Base-by-base conservation (phyloP, 2,329 filamentous ascomycete species). In the Alternaria dauci region DNA sequence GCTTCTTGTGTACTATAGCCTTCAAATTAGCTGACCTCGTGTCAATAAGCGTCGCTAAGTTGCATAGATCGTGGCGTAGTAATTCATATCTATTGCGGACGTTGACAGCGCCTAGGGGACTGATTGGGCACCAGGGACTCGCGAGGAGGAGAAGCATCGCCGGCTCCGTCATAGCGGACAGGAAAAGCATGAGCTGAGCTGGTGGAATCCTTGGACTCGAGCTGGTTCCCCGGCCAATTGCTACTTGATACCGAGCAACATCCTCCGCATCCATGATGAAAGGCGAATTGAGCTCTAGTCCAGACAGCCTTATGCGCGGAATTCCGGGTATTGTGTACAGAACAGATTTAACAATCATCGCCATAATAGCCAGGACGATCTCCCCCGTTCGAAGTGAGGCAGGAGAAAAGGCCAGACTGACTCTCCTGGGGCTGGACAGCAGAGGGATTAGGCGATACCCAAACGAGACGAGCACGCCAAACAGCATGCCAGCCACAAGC, bases 61-160 rank as follows among this genome's bases (percentile, higher is more conserved):
- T 39, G 39, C 51, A 61, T 14, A 61, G 51, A 26, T 61, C 50
- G 11, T 51, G 55, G 28, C 43, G 44, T 18, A 61, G 32, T 14
- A 61, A 5, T 7, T 61, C 55, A 20, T 58, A 61, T 32, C 50
- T 41, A 20, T 61, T 61, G 32, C 55, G 55, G 28, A 58, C 59
- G 34, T 61, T 61, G 12, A 58, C 59, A 3, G 55, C 55, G n/a
- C 59, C 59, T 6, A 55, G 39, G 6, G 59, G 55, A 42, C 50
- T 61, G 44, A 58, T 52, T 5, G 59, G 59, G 41, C 55, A 61
- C 23, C 26, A 30, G 5, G 47, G 55, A 30, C 44, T 61, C 3
- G 55, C 34, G 34, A 62, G 51, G n/a, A 59, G 55, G 26, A 62
- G 39, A 25, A 62, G 55, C 59, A 62, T 62, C 16, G 55, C 59